Evolutionary conservation across 345 rosid genomes (phyloP).

Genomic region (Syzygium oleosum): DNA sequence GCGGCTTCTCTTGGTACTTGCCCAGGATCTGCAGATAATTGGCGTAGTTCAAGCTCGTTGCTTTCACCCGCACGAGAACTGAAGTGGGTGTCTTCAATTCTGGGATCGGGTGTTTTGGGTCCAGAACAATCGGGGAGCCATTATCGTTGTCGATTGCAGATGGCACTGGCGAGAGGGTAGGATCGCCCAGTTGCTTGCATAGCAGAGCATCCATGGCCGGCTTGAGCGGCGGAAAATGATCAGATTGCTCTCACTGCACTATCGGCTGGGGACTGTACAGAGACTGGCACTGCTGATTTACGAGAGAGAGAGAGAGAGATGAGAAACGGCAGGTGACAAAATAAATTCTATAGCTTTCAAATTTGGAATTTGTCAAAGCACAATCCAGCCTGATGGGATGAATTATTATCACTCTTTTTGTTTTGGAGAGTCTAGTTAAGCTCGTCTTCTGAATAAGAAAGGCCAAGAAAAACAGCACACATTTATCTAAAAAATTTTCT

Average conservation of each 20-base stretch:
- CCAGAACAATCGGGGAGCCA: conserved; percentile 39
- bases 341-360: background rate
- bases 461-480: background rate
- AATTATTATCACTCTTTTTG: background rate
- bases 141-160: conserved; percentile 10
- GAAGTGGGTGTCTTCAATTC: conserved; percentile 40
- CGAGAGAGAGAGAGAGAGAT: background rate
- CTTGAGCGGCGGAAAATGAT: background rate
- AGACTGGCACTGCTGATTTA: background rate
- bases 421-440: background rate
- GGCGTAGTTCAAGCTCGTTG: conserved; percentile 94
- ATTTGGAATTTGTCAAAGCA: background rate
- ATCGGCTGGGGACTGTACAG: background rate
- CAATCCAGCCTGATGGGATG: background rate
- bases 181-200: conserved; percentile 70
- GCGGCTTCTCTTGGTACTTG: conserved; percentile 77
- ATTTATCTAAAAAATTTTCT: too few species aligned
- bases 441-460: background rate
- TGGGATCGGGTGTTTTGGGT: conserved; percentile 47
- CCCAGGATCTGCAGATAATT: conserved; percentile 89
- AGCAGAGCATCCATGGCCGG: conserved; percentile 5
- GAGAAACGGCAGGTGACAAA: background rate
- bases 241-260: background rate
- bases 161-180: conserved; percentile 20
- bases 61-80: conserved; percentile 70